phyloP scores from a whole-genome alignment of 495 filamentous ascomycete genomes.

The Hamigera avellanea region DNA sequence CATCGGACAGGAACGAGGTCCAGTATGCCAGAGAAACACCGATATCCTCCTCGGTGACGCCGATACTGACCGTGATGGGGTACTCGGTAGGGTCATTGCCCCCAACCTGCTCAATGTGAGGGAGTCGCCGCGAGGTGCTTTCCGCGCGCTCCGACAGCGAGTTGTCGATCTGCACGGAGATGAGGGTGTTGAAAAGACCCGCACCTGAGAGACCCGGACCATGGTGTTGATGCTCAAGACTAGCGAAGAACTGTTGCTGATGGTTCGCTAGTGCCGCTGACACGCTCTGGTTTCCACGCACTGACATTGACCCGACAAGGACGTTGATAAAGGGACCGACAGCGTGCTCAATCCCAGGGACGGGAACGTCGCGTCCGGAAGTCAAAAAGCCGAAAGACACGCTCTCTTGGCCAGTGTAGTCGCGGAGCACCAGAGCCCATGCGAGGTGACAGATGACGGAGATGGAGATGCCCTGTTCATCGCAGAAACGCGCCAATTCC shows the following conservation, averaged over 20 bases:
- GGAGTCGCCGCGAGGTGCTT: too few species aligned
- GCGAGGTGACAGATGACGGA: conserved; percentile 19
- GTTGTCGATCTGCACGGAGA: conserved; percentile 3
- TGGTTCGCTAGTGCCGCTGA: conserved; percentile 12
- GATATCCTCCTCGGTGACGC: conserved; percentile 18
- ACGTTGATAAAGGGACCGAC: conserved; percentile 25
- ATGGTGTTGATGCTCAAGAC: conserved; percentile 21
- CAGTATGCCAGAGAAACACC: conserved; percentile 15
- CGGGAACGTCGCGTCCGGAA: conserved; percentile 15
- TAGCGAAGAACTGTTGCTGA: conserved; percentile 22
- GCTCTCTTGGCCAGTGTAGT: conserved; percentile 26
- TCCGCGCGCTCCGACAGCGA: too few species aligned
- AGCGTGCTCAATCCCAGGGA: conserved; percentile 15
- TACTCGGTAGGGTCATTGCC: conserved; percentile 27
- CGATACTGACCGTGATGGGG: conserved; percentile 39
- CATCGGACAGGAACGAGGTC: conserved; percentile 9
- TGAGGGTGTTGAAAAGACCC: conserved; percentile 29
- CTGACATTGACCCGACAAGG: conserved; percentile 18
- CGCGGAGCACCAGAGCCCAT: conserved; percentile 29
- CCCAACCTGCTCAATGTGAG: too few species aligned
- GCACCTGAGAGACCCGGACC: conserved; percentile 24
- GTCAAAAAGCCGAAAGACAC: conserved; percentile 30
- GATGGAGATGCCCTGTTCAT: conserved; percentile 9
- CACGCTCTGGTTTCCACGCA: conserved; percentile 8
- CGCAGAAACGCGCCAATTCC: conserved; percentile 10